Base-by-base conservation (phyloP, 495 filamentous ascomycete genomes). In the Aspergillus kassunensis region DNA sequence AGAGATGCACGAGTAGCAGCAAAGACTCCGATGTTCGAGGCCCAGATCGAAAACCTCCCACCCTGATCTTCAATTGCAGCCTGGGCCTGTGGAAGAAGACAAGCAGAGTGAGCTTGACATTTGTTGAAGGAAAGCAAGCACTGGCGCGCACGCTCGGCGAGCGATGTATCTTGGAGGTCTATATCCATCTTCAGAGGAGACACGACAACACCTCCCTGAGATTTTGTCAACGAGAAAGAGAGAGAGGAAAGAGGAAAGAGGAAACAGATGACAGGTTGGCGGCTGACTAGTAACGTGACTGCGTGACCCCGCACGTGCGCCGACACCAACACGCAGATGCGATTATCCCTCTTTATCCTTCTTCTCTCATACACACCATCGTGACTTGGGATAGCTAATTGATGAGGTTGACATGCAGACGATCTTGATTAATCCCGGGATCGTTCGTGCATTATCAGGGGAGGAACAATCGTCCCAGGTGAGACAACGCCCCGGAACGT, bases 1-100 rank as follows among this genome's bases (percentile, higher is more conserved):
- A 55, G 44, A 7, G 52, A 49, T 21, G 9, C 37, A 6, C 44
- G 24, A 6, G 27, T 29, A 21, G 23, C 19, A 9, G 44, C 44
- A 6, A 49, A 55, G 21, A 52, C 49, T 9, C 44, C 44, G 16
- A 49, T 55, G 40, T 55, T 49, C 0, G 52, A 41, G 12, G 27
- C 27, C 44, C 44, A 55, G 27, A 55, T 48, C 5, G 27, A 55
- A 13, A 55, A 49, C 6, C 52, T 30, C 10, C 52, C 52, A 2
- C 25, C 24, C 20, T 55, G 52, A 36, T 55, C 52, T 19, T 55
- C 52, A 13, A 55, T 29, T 8, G 44, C 44, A 19, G 52, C 29
- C 23, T 45, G 50, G 7, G 27, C 11, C 20, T 29, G 24, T 18
- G 37, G 44, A 13, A 23, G 9, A 31, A 55, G 18, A 33, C 8